These are phyloP conservation scores for Aspergillus bombycis DNA, from an alignment of 2,329 filamentous ascomycete genomes.

Conservation along the genomic window DNA sequence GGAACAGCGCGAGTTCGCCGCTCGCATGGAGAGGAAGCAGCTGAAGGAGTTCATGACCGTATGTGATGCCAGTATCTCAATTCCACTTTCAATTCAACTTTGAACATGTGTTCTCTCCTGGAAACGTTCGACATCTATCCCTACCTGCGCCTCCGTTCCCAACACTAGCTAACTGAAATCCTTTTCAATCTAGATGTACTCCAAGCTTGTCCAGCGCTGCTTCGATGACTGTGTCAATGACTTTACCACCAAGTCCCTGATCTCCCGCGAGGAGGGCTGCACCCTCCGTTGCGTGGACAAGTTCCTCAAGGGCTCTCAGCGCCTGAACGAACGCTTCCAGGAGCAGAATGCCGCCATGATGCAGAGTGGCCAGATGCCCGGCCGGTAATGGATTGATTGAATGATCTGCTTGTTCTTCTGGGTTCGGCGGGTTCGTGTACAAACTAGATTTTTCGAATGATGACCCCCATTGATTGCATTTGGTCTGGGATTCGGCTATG, in stretches of 20 bases:
- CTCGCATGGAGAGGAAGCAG: conserved; percentile 96
- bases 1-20: conserved; percentile 91
- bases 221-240: conserved; percentile 97
- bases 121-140: not conserved
- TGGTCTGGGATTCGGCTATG: not conserved
- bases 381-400: conserved; percentile 30
- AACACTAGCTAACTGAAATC: not conserved
- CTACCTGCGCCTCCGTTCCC: not conserved
- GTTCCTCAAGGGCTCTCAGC: conserved; percentile 87
- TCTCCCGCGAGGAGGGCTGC: conserved; percentile 85
- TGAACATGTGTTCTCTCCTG: not conserved
- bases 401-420: conserved; percentile 12
- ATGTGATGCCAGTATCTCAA: conserved; percentile 45
- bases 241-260: conserved; percentile 96
- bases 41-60: conserved; percentile 99
- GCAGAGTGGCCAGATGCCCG: conserved; percentile 59
- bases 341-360: conserved; percentile 72
- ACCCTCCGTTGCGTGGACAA: conserved; percentile 95
- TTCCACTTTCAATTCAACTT: conserved; percentile 4
- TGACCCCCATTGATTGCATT: conserved; percentile 16
- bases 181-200: conserved; percentile 61
- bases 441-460: conserved; percentile 25
- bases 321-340: conserved; percentile 88
- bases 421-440: conserved; percentile 20
- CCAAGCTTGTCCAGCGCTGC: conserved; percentile 65